Conservation (phyloP, 129 eudicot genomes). For the Chrysanthemum seticuspe region DNA sequence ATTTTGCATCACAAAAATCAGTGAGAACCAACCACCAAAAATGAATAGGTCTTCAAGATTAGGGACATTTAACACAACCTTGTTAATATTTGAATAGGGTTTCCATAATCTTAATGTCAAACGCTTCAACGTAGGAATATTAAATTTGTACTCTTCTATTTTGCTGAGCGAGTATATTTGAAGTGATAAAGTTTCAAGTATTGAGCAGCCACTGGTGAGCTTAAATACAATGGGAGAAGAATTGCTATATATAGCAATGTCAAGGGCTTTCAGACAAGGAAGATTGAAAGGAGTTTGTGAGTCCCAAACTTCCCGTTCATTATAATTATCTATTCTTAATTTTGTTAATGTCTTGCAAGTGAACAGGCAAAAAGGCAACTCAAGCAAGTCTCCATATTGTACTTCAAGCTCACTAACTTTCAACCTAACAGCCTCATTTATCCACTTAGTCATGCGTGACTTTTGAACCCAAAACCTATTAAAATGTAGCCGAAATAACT, state of each 20-base stretch:
- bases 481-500: slow-evolving; percentile 2
- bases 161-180: not conserved
- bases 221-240: not conserved
- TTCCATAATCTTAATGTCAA: not conserved
- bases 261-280: not conserved
- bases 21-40: not conserved
- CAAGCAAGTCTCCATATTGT: not conserved
- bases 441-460: slow-evolving; percentile 18
- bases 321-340: not conserved
- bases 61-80: slow-evolving; percentile 8
- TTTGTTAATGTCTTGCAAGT: slow-evolving; percentile 22
- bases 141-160: not conserved
- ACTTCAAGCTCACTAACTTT: slow-evolving; percentile 13
- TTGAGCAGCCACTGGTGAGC: not conserved
- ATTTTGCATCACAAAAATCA: slow-evolving; percentile 4
- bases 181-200: slow-evolving; percentile 20
- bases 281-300: not conserved
- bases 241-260: not conserved
- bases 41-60: slow-evolving; percentile 24
- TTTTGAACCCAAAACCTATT: not conserved
- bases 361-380: slow-evolving; percentile 18
- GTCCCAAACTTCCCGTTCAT: no score
- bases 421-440: slow-evolving; percentile 3
- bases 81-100: not conserved
- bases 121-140: slow-evolving; percentile 19